Conservation (phyloP, 192 early-diverging fungal species). For the Mortierella alpina region DNA sequence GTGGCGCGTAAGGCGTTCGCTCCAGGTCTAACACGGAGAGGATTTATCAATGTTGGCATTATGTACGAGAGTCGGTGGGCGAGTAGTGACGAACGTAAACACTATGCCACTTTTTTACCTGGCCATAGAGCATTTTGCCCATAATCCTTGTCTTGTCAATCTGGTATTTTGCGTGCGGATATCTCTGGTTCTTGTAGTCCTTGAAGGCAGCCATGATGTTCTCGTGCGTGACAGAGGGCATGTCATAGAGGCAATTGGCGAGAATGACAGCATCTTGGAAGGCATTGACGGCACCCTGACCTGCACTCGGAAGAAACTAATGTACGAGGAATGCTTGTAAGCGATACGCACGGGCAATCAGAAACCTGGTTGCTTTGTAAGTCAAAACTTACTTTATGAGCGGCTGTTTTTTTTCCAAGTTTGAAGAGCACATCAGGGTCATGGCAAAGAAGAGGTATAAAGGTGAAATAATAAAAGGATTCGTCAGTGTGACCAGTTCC, state of each 20-base stretch:
- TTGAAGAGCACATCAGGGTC: too few species aligned
- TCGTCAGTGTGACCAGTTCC: neutral
- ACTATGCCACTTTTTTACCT: neutral
- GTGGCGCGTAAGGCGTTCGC: conserved; percentile 4
- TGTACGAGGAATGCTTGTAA: neutral
- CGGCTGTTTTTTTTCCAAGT: neutral
- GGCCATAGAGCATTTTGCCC: conserved; percentile 11
- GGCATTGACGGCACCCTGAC: conserved; percentile 12
- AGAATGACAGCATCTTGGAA: conserved; percentile 20
- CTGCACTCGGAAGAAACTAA: conserved; percentile 11
- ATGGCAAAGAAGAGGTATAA: neutral
- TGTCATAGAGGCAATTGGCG: conserved; percentile 14
- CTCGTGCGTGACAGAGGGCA: neutral
- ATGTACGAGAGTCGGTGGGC: neutral
- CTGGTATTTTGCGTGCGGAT: neutral
- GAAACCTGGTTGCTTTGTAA: too few species aligned
- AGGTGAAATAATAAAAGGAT: too few species aligned
- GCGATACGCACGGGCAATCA: neutral
- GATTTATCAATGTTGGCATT: neutral
- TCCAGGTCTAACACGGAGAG: conserved; percentile 4
- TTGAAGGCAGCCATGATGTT: conserved; percentile 8
- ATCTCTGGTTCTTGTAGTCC: conserved; percentile 10
- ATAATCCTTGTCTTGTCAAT: conserved; percentile 11
- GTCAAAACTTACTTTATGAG: neutral
- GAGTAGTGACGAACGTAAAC: neutral